Conservation (phyloP, 805 yeast species). For the Cyberlindnera galapagoensis region DNA sequence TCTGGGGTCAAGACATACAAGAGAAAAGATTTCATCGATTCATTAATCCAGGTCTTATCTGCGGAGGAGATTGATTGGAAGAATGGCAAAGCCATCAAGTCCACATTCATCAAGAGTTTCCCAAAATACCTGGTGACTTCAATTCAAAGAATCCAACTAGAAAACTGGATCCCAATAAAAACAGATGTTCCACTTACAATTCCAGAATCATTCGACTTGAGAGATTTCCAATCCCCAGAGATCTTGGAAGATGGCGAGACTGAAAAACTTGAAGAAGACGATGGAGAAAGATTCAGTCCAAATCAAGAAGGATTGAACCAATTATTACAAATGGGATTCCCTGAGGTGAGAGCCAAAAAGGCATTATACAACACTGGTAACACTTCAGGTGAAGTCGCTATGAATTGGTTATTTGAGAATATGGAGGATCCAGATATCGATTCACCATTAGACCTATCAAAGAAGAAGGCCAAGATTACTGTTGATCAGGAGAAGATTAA, state of each 20-base stretch:
- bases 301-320: slow-evolving; percentile 46
- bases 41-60: slow-evolving; percentile 43
- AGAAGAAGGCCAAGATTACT: slow-evolving; percentile 9
- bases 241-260: slow-evolving; percentile 33
- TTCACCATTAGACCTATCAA: slow-evolving; percentile 26
- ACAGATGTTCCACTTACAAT: slow-evolving; percentile 62
- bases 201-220: slow-evolving; percentile 42
- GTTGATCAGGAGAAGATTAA: slow-evolving; percentile 36
- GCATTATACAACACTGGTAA: slow-evolving; percentile 76
- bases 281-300: slow-evolving; percentile 40
- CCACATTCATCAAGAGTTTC: slow-evolving; percentile 45
- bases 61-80: slow-evolving; percentile 52
- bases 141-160: slow-evolving; percentile 74
- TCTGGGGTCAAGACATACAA: slow-evolving; percentile 41
- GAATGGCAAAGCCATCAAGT: slow-evolving; percentile 15
- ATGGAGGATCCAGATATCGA: slow-evolving; percentile 82
- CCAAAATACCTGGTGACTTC: slow-evolving; percentile 70
- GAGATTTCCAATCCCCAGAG: slow-evolving; percentile 37
- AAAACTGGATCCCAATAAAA: slow-evolving; percentile 87
- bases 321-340: slow-evolving; percentile 83
- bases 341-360: slow-evolving; percentile 53
- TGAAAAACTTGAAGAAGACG: slow-evolving; percentile 22
- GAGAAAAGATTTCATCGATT: slow-evolving; percentile 33
- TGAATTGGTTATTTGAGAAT: slow-evolving; percentile 87
- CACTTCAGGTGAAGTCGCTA: slow-evolving; percentile 56